Percentiles rank a stretch among this genome's conserved stretches.
These are phyloP conservation scores for Termitomyces sp. DNA, from an alignment of 768 basidiomycete genomes.

Conservation along the genomic window DNA sequence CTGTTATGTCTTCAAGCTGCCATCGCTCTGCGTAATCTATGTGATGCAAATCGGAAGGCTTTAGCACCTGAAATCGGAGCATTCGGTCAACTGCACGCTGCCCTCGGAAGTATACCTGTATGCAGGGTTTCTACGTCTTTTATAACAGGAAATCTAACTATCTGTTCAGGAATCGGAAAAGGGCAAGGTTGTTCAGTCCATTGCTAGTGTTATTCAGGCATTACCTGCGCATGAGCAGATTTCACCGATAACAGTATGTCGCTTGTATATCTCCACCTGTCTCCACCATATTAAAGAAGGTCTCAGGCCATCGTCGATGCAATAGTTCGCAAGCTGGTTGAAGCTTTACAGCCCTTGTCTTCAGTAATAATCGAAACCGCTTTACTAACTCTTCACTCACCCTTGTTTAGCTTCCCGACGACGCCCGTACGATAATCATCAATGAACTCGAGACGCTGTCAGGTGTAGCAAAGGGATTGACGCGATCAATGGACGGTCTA, in stretches of 20 bases:
- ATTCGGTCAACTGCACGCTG: slow-evolving; percentile 80
- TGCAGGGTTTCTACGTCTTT: background rate
- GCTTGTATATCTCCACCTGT: background rate
- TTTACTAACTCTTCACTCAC: background rate
- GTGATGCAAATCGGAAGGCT: slow-evolving; percentile 83
- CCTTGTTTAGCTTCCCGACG: slow-evolving; percentile 55
- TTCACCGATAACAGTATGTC: slow-evolving; percentile 62
- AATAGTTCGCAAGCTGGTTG: slow-evolving; percentile 63
- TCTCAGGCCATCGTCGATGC: slow-evolving; percentile 69
- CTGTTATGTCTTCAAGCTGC: slow-evolving; percentile 67
- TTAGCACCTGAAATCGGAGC: slow-evolving; percentile 79
- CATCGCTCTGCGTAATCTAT: slow-evolving; percentile 76
- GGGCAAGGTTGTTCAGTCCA: slow-evolving; percentile 86
- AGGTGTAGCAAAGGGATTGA: slow-evolving; percentile 84
- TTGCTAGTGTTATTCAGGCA: slow-evolving; percentile 91
- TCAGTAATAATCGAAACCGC: slow-evolving; percentile 29
- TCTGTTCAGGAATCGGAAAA: slow-evolving; percentile 68
- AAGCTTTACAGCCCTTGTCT: slow-evolving; percentile 48
- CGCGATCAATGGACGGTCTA: slow-evolving; percentile 66
- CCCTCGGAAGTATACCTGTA: slow-evolving; percentile 33
- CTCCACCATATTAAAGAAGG: background rate
- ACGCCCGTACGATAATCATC: slow-evolving; percentile 59
- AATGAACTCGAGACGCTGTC: slow-evolving; percentile 76
- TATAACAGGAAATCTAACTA: background rate
- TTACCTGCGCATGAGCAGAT: slow-evolving; percentile 75